A percentile compares a stretch with the other conserved stretches of the same genome.
phyloP scores from a whole-genome alignment of 352 stramenopile genomes.

The Globisporangium paddicum region DNA sequence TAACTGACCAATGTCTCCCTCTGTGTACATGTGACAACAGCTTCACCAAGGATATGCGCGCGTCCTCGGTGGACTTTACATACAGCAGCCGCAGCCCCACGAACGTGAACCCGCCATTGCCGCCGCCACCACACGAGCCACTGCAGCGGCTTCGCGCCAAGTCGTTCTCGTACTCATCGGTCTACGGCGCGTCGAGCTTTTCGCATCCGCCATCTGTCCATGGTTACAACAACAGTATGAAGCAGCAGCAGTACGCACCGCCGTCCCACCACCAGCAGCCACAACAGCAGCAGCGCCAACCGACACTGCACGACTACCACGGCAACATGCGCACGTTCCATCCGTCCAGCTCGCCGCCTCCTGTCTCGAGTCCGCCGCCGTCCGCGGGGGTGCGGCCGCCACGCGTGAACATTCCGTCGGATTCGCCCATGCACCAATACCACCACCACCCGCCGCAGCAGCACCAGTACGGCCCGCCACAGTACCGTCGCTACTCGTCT shows the following conservation, averaged over 20 bases:
- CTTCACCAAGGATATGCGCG: conserved; percentile 61
- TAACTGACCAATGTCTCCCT: neutral
- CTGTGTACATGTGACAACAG: neutral
- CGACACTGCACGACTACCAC: conserved; percentile 45
- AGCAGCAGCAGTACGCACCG: conserved; percentile 29
- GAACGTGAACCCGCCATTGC: conserved; percentile 59
- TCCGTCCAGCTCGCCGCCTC: conserved; percentile 29
- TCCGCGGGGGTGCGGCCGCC: conserved; percentile 41
- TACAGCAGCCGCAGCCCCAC: conserved; percentile 24
- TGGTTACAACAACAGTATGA: conserved; percentile 22
- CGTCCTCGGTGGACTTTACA: conserved; percentile 77
- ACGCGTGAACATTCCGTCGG: conserved; percentile 60
- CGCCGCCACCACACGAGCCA: conserved; percentile 49
- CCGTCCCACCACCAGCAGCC: conserved; percentile 41
- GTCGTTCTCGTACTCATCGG: conserved; percentile 73
- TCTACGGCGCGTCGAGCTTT: conserved; percentile 47
- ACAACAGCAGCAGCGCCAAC: conserved; percentile 34
- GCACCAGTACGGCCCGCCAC: conserved; percentile 26
- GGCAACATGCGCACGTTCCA: conserved; percentile 49
- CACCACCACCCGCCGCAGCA: conserved; percentile 22
- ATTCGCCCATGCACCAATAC: conserved; percentile 66
- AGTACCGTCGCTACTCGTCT: conserved; percentile 70
- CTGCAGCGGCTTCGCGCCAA: conserved; percentile 63
- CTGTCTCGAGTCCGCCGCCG: conserved; percentile 31
- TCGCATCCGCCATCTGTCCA: neutral